These are phyloP conservation scores for Bombardia bombarda DNA, from an alignment of 495 filamentous ascomycete genomes.

Conservation along the genomic window DNA sequence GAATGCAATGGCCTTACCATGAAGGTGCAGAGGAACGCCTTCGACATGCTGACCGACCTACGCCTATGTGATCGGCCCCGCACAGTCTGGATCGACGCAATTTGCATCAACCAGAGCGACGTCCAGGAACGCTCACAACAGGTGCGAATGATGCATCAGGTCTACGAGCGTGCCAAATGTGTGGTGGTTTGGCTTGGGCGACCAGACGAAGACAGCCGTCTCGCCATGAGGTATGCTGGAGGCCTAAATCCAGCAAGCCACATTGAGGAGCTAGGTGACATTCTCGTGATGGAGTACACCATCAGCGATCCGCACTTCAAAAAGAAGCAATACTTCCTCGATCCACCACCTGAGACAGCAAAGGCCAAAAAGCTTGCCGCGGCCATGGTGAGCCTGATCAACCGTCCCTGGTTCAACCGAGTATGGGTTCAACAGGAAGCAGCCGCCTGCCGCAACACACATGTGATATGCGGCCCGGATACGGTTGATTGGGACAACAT, in stretches of 20 bases:
- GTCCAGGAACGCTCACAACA: not conserved
- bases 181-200: not conserved
- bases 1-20: not conserved
- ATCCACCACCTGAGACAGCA: not conserved
- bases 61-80: not conserved
- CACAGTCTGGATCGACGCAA: not conserved
- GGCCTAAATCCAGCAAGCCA: not conserved
- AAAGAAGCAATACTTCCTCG: not conserved
- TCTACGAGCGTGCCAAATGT: not conserved
- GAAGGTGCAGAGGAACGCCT: not conserved
- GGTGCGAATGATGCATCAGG: not conserved
- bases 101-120: not conserved
- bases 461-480: not conserved
- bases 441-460: not conserved
- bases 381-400: not conserved
- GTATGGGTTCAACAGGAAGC: not conserved
- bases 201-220: not conserved
- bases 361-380: not conserved
- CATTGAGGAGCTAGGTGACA: not conserved
- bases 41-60: not conserved
- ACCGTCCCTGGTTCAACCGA: not conserved
- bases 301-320: not conserved
- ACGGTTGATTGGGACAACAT: not conserved
- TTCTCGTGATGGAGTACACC: not conserved
- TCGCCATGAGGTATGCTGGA: not conserved